Percentiles rank a stretch among this genome's conserved stretches.
These are phyloP conservation scores for Combretum micranthum DNA, from an alignment of 345 rosid genomes.

Conservation along the genomic window DNA sequence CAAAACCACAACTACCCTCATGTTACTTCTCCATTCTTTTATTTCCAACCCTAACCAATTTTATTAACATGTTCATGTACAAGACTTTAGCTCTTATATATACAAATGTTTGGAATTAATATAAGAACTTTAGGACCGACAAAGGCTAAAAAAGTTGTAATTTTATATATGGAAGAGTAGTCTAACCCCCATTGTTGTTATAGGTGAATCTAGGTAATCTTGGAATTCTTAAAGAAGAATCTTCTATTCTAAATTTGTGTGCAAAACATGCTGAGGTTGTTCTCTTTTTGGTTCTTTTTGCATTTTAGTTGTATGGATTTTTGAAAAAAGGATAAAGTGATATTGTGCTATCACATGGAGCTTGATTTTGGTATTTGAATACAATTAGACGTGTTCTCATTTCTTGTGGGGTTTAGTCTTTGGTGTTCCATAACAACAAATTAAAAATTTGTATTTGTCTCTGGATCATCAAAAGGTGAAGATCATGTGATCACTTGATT, in stretches of 20 bases:
- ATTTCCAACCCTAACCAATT: not conserved
- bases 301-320: slow-evolving; percentile 13
- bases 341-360: slow-evolving; percentile 10
- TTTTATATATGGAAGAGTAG: no score
- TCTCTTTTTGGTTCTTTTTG: slow-evolving; percentile 29
- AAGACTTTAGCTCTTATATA: no score
- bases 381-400: no score
- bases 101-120: no score
- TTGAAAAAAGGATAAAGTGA: slow-evolving; percentile 7
- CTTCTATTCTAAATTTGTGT: slow-evolving; percentile 5
- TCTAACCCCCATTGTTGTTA: not conserved
- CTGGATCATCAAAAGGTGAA: no score
- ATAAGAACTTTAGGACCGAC: no score
- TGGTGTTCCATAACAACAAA: no score
- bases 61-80: no score
- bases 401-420: no score
- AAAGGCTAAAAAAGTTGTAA: no score
- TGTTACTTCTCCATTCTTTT: slow-evolving; percentile 1
- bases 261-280: slow-evolving; percentile 18
- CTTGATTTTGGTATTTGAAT: not conserved
- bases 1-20: slow-evolving; percentile 10
- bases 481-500: no score
- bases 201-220: slow-evolving; percentile 5
- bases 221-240: slow-evolving; percentile 7
- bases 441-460: no score